Evolutionary conservation across 345 rosid genomes (phyloP).

Genomic region (Salix udensis): DNA sequence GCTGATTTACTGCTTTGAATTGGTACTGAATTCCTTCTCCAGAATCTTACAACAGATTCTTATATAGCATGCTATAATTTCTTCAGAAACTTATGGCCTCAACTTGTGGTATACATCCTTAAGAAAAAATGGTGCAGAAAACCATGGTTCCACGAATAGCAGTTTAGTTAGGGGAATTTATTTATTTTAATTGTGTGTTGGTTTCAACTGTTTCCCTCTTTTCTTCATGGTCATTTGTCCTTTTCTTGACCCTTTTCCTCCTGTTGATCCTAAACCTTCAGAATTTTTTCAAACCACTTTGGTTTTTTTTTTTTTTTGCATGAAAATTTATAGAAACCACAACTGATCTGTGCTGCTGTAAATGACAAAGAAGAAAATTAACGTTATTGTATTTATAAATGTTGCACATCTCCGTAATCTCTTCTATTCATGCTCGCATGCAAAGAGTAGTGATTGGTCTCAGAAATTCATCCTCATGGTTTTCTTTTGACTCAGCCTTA

Average conservation of each 20-base stretch:
- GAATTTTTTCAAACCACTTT: neutral
- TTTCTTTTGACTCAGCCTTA: neutral
- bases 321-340: no score
- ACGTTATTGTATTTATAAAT: neutral
- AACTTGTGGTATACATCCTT: neutral
- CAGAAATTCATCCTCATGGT: neutral
- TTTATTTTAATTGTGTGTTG: no score
- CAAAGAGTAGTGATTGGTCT: neutral
- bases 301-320: neutral
- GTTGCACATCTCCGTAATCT: neutral
- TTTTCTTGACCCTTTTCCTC: neutral
- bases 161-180: no score
- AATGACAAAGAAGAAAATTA: neutral
- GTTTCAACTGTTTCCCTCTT: neutral
- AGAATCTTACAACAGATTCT: neutral
- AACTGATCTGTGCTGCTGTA: neutral
- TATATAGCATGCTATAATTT: neutral
- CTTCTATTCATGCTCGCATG: neutral
- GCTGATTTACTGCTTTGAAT: neutral
- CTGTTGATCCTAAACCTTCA: neutral
- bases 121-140: neutral
- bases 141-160: no score
- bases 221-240: neutral
- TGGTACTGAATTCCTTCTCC: neutral
- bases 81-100: neutral